Base-by-base conservation (phyloP, 2,329 filamentous ascomycete genomes). In the Bipolaris oryzae region DNA sequence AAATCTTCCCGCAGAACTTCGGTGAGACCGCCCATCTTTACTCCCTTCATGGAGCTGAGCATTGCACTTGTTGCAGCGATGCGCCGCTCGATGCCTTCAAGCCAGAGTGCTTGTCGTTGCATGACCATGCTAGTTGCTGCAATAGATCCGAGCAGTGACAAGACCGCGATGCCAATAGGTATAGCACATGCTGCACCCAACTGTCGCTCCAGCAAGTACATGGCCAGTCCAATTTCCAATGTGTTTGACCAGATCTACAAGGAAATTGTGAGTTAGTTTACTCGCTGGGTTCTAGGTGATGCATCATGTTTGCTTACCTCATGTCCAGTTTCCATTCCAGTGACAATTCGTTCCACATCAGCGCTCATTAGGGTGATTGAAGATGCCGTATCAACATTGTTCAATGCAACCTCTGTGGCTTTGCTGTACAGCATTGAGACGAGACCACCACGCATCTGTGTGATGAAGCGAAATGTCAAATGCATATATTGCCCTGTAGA, bases 151-250 rank as follows among this genome's bases (percentile, higher is more conserved):
- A 65, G 50, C 52, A 69, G 38, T 54, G 63, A 66, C 45, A 66
- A 52, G 7, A 79, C 44, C 0, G 82, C 78, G 2, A 82, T 70
- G 0, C 77, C 74, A 5, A 85, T 73, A 0, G 83, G 82, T 0
- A 80, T 78, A 0, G 79, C 66, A 37, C 81, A 85, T 0, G 81
- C 80, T 0, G 74, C 69, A 0, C 83, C 82, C 0, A 85, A 62
- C 45, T 82, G 76, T 3, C 62, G 63, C 18, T 83, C 71, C 0
- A 86, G 71, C 0, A 85, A 72, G 66, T 76, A 85, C 45, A 78
- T 77, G 0, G 78, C 79, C 1, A 85, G 50, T 4, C 64, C 76
- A 3, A 81, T 75, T 57, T 84, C 77, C 1, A 82, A 57, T 0
- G 72, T 49, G 37, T 74, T 74, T 9, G 72, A 65, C 73, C 73